Conservation (phyloP, 257 asterid species). For the Fraxinus anomala region DNA sequence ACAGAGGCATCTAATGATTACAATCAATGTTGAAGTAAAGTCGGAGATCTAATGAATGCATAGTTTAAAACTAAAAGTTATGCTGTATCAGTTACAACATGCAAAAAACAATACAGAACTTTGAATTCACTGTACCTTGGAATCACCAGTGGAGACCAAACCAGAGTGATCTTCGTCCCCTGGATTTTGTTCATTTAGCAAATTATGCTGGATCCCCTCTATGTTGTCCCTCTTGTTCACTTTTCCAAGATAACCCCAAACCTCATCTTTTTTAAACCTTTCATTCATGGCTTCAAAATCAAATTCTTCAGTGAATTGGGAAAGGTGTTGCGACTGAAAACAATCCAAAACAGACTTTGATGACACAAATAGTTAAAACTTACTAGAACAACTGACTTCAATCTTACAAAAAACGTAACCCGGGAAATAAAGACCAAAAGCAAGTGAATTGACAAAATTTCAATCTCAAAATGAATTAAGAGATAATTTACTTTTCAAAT, state of each 20-base stretch:
- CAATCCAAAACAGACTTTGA: not conserved
- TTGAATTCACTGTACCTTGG: conserved; percentile 41
- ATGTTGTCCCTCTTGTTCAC: conserved; percentile 43
- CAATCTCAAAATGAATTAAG: not conserved
- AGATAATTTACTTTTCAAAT: not conserved
- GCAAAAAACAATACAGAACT: not conserved
- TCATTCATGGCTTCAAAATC: conserved; percentile 82
- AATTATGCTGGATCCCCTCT: conserved; percentile 37
- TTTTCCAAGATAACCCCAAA: conserved; percentile 79
- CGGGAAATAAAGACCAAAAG: not conserved
- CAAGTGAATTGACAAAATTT: not conserved
- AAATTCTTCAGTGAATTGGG: conserved; percentile 60
- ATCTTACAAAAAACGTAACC: not conserved
- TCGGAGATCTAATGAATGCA: not conserved
- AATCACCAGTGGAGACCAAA: conserved; percentile 38
- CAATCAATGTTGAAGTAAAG: not conserved
- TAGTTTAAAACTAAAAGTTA: not conserved
- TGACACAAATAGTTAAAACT: not conserved
- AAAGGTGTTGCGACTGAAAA: conserved; percentile 40
- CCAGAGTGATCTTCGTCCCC: conserved; percentile 40
- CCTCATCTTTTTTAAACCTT: conserved; percentile 78
- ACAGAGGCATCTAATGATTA: conserved; percentile 15
- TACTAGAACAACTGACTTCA: not conserved
- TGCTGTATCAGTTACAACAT: not conserved
- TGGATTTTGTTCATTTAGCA: conserved; percentile 26